Base-by-base conservation (phyloP, 2,329 filamentous ascomycete species). In the Didymella exigua region DNA sequence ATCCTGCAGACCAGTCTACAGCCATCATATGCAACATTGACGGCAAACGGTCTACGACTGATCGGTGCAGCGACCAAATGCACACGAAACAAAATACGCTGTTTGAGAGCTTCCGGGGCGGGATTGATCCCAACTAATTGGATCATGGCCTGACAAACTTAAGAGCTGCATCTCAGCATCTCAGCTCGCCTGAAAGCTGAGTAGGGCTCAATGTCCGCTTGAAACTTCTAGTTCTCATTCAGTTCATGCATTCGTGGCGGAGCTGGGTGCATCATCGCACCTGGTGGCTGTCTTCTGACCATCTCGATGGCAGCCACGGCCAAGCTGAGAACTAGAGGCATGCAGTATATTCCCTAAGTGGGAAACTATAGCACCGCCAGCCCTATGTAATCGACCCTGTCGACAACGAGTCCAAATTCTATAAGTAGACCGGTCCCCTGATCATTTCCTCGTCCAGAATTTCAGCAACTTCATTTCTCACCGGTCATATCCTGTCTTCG, bases 121-220 rank as follows among this genome's bases (percentile, higher is more conserved):
- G 21, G n/a, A 11, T 38, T 13, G 36, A 24, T 13, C 18, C 21
- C 36, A 24, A 13, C 21, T 19, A 24, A 13, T 24, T 21, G 7
- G 21, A 13, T n/a, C 13, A 6, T 38, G 36, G 21, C 8, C 7
- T 24, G 24, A 19, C n/a, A 19, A 27, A 14, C 23, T 6, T 21
- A 13, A 31, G 36, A 19, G 26, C 21, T 40, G 24, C 13, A 29
- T 16, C 13, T 41, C 43, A 29, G 36, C 30, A 19, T 21, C 16
- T 42, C 43, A 37, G 37, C 38, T 47, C 29, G 36, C n/a, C 13
- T 42, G 24, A 24, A n/a, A 34, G 31, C 27, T n/a, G 36, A 49
- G 5, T 18, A 24, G 19, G 11, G n/a, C n/a, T 42, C 10, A 6
- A 10, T 27, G 10, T 36, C 37, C n/a, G 30, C 5, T 16, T 31